Base-by-base conservation (phyloP, 305 asterid species). In the Ruellia speciosa region DNA sequence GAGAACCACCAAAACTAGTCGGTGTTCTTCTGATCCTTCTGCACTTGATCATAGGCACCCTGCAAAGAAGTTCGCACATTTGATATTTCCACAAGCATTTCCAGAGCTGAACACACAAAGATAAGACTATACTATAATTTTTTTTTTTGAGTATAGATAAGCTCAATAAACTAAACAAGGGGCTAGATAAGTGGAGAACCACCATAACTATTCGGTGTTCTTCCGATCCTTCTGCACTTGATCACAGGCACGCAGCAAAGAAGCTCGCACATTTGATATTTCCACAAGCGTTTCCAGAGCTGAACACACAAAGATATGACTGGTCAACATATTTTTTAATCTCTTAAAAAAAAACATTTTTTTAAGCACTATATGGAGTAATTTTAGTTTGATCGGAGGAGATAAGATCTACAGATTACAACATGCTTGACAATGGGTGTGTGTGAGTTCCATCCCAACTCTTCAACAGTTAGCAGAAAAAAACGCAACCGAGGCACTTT, bases 271-370 rank as follows among this genome's bases (percentile, higher is more conserved):
- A 60, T 86, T 86, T 54, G 92, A 77, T 72, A 84, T 70, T 55
- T 88, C 89, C 17, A 81, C 75, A 59, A 88, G 75, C 62, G 65
- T 74, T 71, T 88, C 92, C 65, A 88, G 66, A 69, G 87, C 97
- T 88, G 78, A 75, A 65, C 54, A 46, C 56, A 35, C 52, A 31
- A 17, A 50, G 45, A 52, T 33, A 45, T 33, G 64, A 60, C 14
- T 11, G 41, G 41, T 37, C 41, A 37, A 7, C 41, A 33, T 33
- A 33, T 33, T 37, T 7, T 37, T 6, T 37, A 33, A 8, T 33
- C 37, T 33, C 37, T 33, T 33, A 33, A 33, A 18, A 17, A 52
- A 43, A 46, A 10, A 45, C 17, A 54, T 28, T 43, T n/a, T 17
- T 6, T 12, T 24, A 10, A 18, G 16, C 39, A 13, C 19, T 0